A percentile compares a stretch with the other conserved stretches of the same genome.
phyloP scores from a whole-genome alignment of 1,139 yeast species.

The Yamadazyma dushanensis region DNA sequence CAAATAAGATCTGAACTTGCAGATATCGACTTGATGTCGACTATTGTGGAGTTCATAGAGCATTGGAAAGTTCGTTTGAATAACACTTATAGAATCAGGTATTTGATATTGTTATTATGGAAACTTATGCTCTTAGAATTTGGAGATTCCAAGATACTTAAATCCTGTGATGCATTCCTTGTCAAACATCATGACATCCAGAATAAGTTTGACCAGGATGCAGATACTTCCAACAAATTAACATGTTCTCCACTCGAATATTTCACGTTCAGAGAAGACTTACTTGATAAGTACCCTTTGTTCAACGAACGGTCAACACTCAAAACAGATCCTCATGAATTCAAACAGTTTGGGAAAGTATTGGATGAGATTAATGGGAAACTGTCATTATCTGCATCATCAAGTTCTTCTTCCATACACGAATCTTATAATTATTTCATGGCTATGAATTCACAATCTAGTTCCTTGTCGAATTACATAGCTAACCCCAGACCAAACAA shows the following conservation, averaged over 20 bases:
- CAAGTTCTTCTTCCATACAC: constrained; percentile 17
- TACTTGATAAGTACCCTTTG: constrained; percentile 73
- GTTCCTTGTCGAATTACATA: constrained; percentile 56
- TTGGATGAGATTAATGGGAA: constrained; percentile 12
- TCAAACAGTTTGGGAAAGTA: constrained; percentile 18
- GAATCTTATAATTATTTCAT: constrained; percentile 34
- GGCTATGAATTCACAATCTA: constrained; percentile 45
- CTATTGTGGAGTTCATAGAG: constrained; percentile 55
- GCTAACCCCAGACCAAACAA: constrained; percentile 59
- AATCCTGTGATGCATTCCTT: constrained; percentile 51
- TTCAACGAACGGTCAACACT: constrained; percentile 28
- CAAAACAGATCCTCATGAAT: constrained; percentile 18
- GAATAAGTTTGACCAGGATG: constrained; percentile 21
- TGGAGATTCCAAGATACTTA: constrained; percentile 53
- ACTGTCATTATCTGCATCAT: constrained; percentile 1
- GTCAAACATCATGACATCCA: constrained; percentile 43
- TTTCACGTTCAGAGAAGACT: constrained; percentile 73
- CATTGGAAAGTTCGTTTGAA: constrained; percentile 62
- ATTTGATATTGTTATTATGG: constrained; percentile 56
- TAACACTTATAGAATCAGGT: constrained; percentile 38
- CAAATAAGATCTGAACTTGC: constrained; percentile 23
- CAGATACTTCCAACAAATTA: constrained; percentile 26
- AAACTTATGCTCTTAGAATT: constrained; percentile 62
- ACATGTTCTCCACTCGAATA: constrained; percentile 78
- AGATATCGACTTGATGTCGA: constrained; percentile 38